Conservation (phyloP, 2,329 filamentous ascomycete species). For the Fusarium longipes region DNA sequence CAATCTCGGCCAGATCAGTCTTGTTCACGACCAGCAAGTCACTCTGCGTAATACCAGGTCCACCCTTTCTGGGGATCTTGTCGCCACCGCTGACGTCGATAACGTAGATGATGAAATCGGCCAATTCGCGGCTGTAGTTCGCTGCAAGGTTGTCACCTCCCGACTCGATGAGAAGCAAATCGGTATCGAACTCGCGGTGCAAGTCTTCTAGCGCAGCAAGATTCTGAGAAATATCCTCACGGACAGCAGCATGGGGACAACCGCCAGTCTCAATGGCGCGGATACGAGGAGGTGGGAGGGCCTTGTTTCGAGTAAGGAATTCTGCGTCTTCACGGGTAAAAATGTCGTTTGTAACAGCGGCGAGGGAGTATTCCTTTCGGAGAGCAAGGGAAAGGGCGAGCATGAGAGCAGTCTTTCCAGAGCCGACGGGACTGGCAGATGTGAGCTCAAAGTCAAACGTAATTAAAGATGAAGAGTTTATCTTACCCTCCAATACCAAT, state of each 20-base stretch:
- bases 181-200: conserved; percentile 80
- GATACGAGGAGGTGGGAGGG: conserved; percentile 85
- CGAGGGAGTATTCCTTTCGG: conserved; percentile 83
- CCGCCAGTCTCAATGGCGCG: conserved; percentile 97
- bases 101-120: conserved; percentile 98
- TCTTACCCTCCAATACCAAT: conserved; percentile 95
- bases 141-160: conserved; percentile 97
- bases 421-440: conserved; percentile 83
- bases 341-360: conserved; percentile 98
- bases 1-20: conserved; percentile 89
- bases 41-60: conserved; percentile 95
- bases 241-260: conserved; percentile 95
- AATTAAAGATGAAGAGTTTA: background rate
- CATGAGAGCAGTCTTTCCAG: conserved; percentile 98
- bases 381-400: conserved; percentile 88
- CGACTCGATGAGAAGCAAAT: conserved; percentile 92
- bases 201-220: conserved; percentile 91
- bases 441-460: background rate
- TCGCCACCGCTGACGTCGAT: conserved; percentile 97
- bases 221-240: conserved; percentile 96
- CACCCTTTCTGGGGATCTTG: conserved; percentile 95
- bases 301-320: conserved; percentile 88
- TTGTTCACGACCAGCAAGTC: conserved; percentile 97
- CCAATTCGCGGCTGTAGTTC: conserved; percentile 94
- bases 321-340: conserved; percentile 98